Percentiles rank a stretch among this genome's conserved stretches.
These are phyloP conservation scores for Colletotrichum caudatum DNA, from an alignment of 2,329 filamentous ascomycete species.

Conservation along the genomic window DNA sequence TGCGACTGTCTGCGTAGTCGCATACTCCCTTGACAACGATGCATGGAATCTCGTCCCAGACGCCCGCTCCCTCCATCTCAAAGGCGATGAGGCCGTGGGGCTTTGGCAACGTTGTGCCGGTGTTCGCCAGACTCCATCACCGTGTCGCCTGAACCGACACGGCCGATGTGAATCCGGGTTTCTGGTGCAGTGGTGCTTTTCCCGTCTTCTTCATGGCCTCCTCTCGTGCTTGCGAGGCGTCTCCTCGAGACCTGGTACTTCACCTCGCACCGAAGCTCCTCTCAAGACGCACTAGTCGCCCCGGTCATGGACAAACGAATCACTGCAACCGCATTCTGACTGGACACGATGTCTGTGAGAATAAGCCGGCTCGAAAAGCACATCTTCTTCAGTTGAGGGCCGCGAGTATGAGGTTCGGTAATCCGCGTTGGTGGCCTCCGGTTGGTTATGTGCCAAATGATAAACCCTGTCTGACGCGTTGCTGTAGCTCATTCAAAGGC, in stretches of 20 bases:
- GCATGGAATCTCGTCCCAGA: conserved; percentile 50
- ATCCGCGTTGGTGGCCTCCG: conserved; percentile 24
- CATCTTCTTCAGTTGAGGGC: conserved; percentile 46
- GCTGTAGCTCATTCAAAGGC: conserved; percentile 38
- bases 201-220: not conserved
- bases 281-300: conserved; percentile 44
- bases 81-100: conserved; percentile 47
- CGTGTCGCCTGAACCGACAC: conserved; percentile 53
- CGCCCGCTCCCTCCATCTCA: conserved; percentile 52
- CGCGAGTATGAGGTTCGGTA: conserved; percentile 43
- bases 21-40: conserved; percentile 54
- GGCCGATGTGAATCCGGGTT: conserved; percentile 13
- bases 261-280: conserved; percentile 47
- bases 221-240: conserved; percentile 23
- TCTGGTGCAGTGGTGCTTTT: not conserved
- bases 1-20: conserved; percentile 56
- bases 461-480: conserved; percentile 2
- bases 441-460: conserved; percentile 44
- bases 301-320: conserved; percentile 42
- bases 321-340: conserved; percentile 25
- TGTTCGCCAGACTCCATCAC: conserved; percentile 55
- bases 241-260: conserved; percentile 33
- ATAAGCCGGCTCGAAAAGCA: conserved; percentile 46
- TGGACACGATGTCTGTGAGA: conserved; percentile 47
- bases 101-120: conserved; percentile 51